Evolutionary conservation across 257 asterid species (phyloP).

Genomic region (Gentiana straminea): DNA sequence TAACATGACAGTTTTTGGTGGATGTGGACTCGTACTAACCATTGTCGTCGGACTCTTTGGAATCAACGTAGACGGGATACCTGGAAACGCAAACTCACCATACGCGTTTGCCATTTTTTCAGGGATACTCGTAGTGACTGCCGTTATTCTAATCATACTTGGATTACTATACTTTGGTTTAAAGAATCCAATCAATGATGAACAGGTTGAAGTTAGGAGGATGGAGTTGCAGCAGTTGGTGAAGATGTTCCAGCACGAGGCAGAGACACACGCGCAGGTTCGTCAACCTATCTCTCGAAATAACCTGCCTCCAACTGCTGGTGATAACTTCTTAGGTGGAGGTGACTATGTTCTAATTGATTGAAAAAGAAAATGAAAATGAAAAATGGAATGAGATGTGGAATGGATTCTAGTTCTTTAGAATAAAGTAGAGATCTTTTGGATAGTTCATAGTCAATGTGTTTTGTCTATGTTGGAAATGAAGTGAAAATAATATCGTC

Average conservation of each 20-base stretch:
- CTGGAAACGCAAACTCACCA: conserved; percentile 66
- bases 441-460: not conserved
- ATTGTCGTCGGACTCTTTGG: conserved; percentile 86
- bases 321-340: conserved; percentile 41
- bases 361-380: conserved; percentile 1
- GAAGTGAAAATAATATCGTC: no score
- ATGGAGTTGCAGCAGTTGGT: conserved; percentile 74
- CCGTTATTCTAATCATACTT: conserved; percentile 43
- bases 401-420: not conserved
- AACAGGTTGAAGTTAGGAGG: conserved; percentile 71
- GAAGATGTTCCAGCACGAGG: conserved; percentile 84
- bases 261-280: conserved; percentile 91
- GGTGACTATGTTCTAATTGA: conserved; percentile 54
- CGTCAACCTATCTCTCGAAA: conserved; percentile 48
- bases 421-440: not conserved
- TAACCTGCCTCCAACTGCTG: conserved; percentile 85
- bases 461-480: no score
- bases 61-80: conserved; percentile 93
- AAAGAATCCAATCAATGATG: conserved; percentile 56
- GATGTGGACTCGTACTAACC: conserved; percentile 87
- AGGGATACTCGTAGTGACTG: conserved; percentile 50
- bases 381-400: no score
- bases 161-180: conserved; percentile 81
- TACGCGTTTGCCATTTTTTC: conserved; percentile 81
- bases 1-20: conserved; percentile 90